A percentile compares a stretch with the other conserved stretches of the same genome.
Conservation (phyloP, 2,329 filamentous ascomycete species). For the Whalleya microplaca region DNA sequence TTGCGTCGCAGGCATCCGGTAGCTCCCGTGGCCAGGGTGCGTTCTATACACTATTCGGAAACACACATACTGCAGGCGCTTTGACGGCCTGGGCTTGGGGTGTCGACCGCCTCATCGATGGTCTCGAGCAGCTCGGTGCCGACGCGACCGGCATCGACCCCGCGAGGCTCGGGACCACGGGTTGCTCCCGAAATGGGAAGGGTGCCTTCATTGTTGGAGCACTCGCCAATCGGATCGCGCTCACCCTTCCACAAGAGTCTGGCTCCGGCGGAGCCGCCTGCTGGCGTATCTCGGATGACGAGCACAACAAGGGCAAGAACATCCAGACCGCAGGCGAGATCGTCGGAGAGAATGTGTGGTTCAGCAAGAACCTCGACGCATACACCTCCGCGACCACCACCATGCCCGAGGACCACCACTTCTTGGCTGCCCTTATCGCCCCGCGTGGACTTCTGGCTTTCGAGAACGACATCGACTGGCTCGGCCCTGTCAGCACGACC, state of each 20-base stretch:
- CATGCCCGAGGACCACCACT: constrained; percentile 61
- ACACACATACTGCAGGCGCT: constrained; percentile 57
- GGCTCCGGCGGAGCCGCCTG: constrained; percentile 64
- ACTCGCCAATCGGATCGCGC: constrained; percentile 59
- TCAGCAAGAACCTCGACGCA: constrained; percentile 57
- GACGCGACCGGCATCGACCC: constrained; percentile 53
- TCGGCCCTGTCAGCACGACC: constrained; percentile 59
- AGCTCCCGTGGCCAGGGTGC: constrained; percentile 58
- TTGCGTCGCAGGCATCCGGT: constrained; percentile 53
- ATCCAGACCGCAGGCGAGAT: constrained; percentile 65
- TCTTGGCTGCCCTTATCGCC: constrained; percentile 59
- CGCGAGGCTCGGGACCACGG: constrained; percentile 58
- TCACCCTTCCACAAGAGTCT: constrained; percentile 66
- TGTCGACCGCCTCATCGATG: constrained; percentile 63
- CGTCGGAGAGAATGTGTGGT: constrained; percentile 66
- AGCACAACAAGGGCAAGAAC: constrained; percentile 57
- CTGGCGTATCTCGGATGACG: constrained; percentile 58
- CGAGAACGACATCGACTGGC: constrained; percentile 64
- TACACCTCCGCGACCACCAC: constrained; percentile 51
- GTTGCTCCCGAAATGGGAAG: constrained; percentile 68
- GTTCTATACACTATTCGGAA: constrained; percentile 64
- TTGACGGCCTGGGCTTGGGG: constrained; percentile 68
- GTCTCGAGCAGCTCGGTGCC: constrained; percentile 53
- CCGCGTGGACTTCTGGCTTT: constrained; percentile 59
- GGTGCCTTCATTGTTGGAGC: constrained; percentile 65